phyloP scores from a whole-genome alignment of 345 rosid genomes.

The Linum tenue region DNA sequence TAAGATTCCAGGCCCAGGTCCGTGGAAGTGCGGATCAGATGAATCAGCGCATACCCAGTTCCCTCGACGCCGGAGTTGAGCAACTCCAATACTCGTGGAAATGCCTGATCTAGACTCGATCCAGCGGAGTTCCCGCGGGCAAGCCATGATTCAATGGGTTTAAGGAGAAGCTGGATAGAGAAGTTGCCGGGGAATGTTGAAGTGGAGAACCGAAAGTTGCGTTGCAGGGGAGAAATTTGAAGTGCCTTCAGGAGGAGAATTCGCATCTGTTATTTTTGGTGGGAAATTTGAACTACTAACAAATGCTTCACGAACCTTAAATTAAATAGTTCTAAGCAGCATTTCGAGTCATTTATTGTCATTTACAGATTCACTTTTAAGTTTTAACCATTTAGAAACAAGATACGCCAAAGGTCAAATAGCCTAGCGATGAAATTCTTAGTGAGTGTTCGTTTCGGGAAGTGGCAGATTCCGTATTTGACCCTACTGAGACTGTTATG shows the following conservation, averaged over 20 bases:
- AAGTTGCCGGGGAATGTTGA: neutral
- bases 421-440: too few species aligned
- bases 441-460: too few species aligned
- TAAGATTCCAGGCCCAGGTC: slow-evolving; percentile 35
- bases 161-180: neutral
- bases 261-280: slow-evolving; percentile 3
- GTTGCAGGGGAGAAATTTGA: neutral
- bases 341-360: too few species aligned
- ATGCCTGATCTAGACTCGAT: slow-evolving; percentile 13
- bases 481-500: too few species aligned
- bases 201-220: neutral
- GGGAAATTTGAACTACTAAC: too few species aligned
- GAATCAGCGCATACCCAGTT: slow-evolving; percentile 31
- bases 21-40: slow-evolving; percentile 45
- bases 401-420: too few species aligned
- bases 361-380: too few species aligned
- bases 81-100: slow-evolving; percentile 25
- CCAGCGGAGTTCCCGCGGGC: slow-evolving; percentile 7
- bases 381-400: too few species aligned
- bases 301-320: too few species aligned
- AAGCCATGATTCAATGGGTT: slow-evolving; percentile 7
- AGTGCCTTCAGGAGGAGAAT: slow-evolving; percentile 7
- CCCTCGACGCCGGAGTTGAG: slow-evolving; percentile 32
- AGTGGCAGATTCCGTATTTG: too few species aligned
- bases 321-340: too few species aligned